These are phyloP conservation scores for Cochlearia excelsa DNA, from an alignment of 345 rosid species.

Conservation along the genomic window DNA sequence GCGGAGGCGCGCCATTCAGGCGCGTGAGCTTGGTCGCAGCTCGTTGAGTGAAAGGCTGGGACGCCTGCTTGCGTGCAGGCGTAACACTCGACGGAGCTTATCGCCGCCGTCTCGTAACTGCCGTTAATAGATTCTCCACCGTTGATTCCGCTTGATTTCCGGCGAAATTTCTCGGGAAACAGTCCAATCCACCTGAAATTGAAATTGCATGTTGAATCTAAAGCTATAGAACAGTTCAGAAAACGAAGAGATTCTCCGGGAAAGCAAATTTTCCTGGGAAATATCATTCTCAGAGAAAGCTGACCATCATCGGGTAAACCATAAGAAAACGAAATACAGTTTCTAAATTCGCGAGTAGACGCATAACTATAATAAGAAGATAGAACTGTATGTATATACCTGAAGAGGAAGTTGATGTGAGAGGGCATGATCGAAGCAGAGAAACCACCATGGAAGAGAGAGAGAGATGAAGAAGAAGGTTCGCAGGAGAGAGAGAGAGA, in stretches of 20 bases:
- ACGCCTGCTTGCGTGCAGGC: slow-evolving; percentile 95
- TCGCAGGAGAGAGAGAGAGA: slow-evolving; percentile 17
- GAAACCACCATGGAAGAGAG: slow-evolving; percentile 39
- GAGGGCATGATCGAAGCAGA: slow-evolving; percentile 40
- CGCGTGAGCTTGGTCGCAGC: slow-evolving; percentile 82
- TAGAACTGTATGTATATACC: neutral
- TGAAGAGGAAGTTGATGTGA: slow-evolving; percentile 34
- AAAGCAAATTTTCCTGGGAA: slow-evolving; percentile 5
- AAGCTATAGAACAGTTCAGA: neutral
- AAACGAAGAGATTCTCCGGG: neutral
- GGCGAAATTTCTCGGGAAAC: slow-evolving; percentile 30
- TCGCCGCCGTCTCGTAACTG: slow-evolving; percentile 37
- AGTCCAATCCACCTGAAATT: slow-evolving; percentile 39
- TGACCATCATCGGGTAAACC: neutral
- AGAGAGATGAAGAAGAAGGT: slow-evolving; percentile 23
- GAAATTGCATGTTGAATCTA: slow-evolving; percentile 29
- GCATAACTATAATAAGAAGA: neutral
- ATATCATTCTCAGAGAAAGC: neutral
- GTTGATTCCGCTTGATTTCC: slow-evolving; percentile 15
- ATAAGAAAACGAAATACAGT: neutral
- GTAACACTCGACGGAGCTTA: slow-evolving; percentile 68
- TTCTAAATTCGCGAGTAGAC: neutral
- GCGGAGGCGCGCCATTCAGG: slow-evolving; percentile 98
- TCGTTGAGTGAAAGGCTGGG: slow-evolving; percentile 87
- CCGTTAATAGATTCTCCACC: slow-evolving; percentile 22